A percentile compares a stretch with the other conserved stretches of the same genome.
These are phyloP conservation scores for Arthrobotrys pseudoclavata DNA, from an alignment of 2,329 filamentous ascomycete genomes.

Conservation along the genomic window DNA sequence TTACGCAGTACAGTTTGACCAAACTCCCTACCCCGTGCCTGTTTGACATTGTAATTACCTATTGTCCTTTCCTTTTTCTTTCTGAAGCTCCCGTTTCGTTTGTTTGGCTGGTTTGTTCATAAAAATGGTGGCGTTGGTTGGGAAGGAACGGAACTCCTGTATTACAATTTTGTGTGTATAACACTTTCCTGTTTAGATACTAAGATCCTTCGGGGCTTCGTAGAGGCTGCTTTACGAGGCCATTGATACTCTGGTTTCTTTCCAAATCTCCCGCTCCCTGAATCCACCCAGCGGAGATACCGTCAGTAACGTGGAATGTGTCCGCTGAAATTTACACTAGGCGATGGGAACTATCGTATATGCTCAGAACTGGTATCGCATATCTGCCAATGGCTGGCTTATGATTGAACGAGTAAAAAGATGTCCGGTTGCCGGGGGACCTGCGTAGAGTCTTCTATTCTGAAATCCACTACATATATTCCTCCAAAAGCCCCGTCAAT, in stretches of 20 bases:
- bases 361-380: no score
- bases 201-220: neutral
- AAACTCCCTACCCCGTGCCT: neutral
- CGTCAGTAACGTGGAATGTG: neutral
- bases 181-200: slow-evolving; percentile 17
- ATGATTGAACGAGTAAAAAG: no score
- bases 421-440: no score
- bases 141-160: slow-evolving; percentile 20
- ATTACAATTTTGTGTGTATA: slow-evolving; percentile 27
- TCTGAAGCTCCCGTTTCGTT: neutral
- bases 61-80: neutral
- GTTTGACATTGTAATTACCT: neutral
- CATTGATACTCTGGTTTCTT: neutral
- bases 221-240: neutral
- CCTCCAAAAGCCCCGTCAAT: neutral
- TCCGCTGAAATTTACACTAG: no score
- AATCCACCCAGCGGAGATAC: neutral
- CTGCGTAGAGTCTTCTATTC: no score
- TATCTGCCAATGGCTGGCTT: no score
- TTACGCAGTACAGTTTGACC: neutral
- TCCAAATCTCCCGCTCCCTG: neutral
- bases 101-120: slow-evolving; percentile 3
- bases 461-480: no score
- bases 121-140: slow-evolving; percentile 39
- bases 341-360: neutral